Evolutionary conservation across 1,284 basidiomycete species (phyloP).

Genomic region (Trichosporon ovoides): DNA sequence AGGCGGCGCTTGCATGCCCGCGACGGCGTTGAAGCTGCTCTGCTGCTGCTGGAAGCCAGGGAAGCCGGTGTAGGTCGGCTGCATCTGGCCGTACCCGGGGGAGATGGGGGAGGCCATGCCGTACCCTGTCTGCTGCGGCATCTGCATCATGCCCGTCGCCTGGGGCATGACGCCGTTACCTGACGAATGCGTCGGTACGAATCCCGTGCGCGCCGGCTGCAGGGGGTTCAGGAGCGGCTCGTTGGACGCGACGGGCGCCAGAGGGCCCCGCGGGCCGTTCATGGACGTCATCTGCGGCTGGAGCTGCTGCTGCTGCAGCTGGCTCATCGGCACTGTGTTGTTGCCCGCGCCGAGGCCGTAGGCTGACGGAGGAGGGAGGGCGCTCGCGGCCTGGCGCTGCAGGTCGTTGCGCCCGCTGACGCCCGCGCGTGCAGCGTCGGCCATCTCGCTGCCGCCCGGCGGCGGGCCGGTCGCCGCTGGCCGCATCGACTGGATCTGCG

Average conservation of each 20-base stretch:
- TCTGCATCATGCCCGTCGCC: slow-evolving; percentile 52
- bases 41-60: slow-evolving; percentile 30
- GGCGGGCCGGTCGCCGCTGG: slow-evolving; percentile 35
- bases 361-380: slow-evolving; percentile 52
- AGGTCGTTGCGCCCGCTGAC: not conserved
- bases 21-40: slow-evolving; percentile 47
- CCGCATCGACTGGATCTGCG: slow-evolving; percentile 39
- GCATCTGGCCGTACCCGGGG: slow-evolving; percentile 34
- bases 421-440: not conserved
- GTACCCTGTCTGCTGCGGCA: slow-evolving; percentile 54
- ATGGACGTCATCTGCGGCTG: slow-evolving; percentile 22
- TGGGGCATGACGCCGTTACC: slow-evolving; percentile 6
- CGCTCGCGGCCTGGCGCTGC: slow-evolving; percentile 5
- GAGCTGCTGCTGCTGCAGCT: slow-evolving; percentile 58
- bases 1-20: slow-evolving; percentile 46
- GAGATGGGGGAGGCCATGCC: no score
- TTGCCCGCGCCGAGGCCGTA: slow-evolving; percentile 69
- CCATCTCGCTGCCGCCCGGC: slow-evolving; percentile 18
- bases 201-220: slow-evolving; percentile 80
- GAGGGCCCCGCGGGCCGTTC: slow-evolving; percentile 69
- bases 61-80: slow-evolving; percentile 47
- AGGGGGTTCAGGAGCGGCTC: slow-evolving; percentile 82
- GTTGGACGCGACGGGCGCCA: slow-evolving; percentile 85
- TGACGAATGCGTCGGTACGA: slow-evolving; percentile 62
- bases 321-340: slow-evolving; percentile 64